Conservation (phyloP, 2,329 filamentous ascomycete genomes). For the Venturia aucupariae region DNA sequence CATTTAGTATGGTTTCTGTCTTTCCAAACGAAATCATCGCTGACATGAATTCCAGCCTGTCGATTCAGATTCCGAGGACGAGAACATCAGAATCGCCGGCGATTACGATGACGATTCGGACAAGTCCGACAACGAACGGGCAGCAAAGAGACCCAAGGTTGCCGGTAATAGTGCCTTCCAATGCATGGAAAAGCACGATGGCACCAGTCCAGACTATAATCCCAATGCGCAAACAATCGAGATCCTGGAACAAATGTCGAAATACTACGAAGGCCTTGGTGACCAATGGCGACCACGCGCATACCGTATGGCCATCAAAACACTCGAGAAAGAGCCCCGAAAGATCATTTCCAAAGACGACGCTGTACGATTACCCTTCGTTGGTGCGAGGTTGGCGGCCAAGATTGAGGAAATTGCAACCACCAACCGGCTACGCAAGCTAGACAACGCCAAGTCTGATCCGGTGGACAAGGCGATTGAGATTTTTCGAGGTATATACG, state of each 20-base stretch:
- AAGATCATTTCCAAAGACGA: conserved; percentile 61
- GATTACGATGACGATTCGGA: conserved; percentile 17
- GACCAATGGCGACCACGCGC: conserved; percentile 69
- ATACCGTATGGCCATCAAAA: conserved; percentile 70
- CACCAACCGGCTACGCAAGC: conserved; percentile 60
- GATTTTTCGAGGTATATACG: conserved; percentile 70
- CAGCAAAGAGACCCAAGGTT: conserved; percentile 1
- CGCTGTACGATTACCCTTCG: conserved; percentile 56
- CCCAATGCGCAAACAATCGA: conserved; percentile 71
- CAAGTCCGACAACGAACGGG: conserved; percentile 21
- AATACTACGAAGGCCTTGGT: conserved; percentile 64
- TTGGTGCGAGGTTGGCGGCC: conserved; percentile 63
- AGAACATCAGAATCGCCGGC: not conserved
- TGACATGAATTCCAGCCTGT: conserved; percentile 4
- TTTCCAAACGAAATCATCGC: not conserved
- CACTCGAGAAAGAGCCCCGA: conserved; percentile 54
- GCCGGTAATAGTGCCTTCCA: conserved; percentile 37
- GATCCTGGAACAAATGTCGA: conserved; percentile 66
- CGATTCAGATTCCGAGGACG: conserved; percentile 12
- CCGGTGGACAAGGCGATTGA: conserved; percentile 56
- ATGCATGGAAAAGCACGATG: conserved; percentile 51
- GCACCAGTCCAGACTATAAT: conserved; percentile 39
- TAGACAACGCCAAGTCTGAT: conserved; percentile 62
- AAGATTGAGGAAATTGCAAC: conserved; percentile 86
- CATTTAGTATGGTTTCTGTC: not conserved